A percentile compares a stretch with the other conserved stretches of the same genome.
phyloP scores from a whole-genome alignment of 2,329 filamentous ascomycete genomes.

The Dothideomycetes sp. region DNA sequence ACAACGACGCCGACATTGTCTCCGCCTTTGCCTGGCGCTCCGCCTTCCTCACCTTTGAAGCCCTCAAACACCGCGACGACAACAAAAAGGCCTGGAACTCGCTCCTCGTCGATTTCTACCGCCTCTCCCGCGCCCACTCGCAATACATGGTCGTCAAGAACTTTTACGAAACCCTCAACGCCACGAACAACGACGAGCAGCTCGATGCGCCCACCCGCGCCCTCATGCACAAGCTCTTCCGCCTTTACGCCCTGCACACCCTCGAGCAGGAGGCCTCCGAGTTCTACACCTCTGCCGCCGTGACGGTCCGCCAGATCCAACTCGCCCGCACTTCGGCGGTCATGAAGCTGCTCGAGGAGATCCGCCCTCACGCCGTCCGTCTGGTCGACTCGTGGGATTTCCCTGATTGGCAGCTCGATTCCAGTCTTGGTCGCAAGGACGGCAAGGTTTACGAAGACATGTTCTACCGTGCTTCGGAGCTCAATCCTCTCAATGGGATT shows the following conservation, averaged over 20 bases:
- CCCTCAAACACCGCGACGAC: conserved; percentile 60
- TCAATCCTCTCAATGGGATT: conserved; percentile 63
- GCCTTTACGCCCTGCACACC: conserved; percentile 53
- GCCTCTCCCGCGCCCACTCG: conserved; percentile 61
- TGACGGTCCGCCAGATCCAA: conserved; percentile 61
- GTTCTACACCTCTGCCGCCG: conserved; percentile 60
- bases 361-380: conserved; percentile 60
- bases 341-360: conserved; percentile 58
- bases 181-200: conserved; percentile 33
- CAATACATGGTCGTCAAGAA: conserved; percentile 72
- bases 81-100: conserved; percentile 71
- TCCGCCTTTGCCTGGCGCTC: conserved; percentile 66
- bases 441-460: conserved; percentile 70
- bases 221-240: conserved; percentile 56
- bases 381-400: conserved; percentile 68
- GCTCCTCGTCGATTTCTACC: conserved; percentile 67
- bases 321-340: conserved; percentile 56
- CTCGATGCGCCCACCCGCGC: conserved; percentile 47
- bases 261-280: conserved; percentile 60
- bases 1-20: conserved; percentile 58
- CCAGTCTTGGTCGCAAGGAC: conserved; percentile 56
- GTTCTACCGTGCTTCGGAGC: conserved; percentile 59
- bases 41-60: conserved; percentile 64
- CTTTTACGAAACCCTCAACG: conserved; percentile 60
- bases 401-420: conserved; percentile 68